Conservation (phyloP, 371 early-diverging fungal genomes). For the Mucor circinelloides region DNA sequence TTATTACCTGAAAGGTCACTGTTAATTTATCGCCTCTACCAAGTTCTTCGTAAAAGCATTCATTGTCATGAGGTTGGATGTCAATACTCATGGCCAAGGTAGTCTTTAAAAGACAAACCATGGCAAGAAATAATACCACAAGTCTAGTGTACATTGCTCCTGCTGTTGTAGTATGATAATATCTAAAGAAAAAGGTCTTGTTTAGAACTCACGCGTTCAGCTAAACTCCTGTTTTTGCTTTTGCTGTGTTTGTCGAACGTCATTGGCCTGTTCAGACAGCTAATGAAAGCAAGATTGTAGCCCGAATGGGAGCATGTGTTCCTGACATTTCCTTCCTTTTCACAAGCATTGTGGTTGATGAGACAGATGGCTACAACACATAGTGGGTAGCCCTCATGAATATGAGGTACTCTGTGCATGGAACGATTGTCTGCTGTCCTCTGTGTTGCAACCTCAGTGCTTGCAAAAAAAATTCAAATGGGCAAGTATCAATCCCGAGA, state of each 20-base stretch:
- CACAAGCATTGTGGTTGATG: neutral
- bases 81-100: slow-evolving; percentile 36
- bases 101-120: slow-evolving; percentile 10
- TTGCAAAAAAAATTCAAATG: neutral
- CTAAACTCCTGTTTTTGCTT: neutral
- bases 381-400: neutral
- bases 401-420: too few relatives aligned
- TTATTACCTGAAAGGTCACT: slow-evolving; percentile 63
- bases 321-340: neutral
- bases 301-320: neutral
- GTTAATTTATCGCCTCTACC: slow-evolving; percentile 61
- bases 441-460: neutral
- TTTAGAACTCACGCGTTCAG: neutral
- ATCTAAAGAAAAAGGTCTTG: neutral
- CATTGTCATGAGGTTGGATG: slow-evolving; percentile 51
- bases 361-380: neutral
- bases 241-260: neutral
- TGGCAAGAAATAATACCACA: slow-evolving; percentile 12
- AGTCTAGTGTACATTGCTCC: slow-evolving; percentile 8
- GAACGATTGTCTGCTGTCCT: neutral
- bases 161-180: neutral
- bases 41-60: slow-evolving; percentile 68
- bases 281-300: neutral
- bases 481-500: too few relatives aligned
- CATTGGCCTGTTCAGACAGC: neutral